Base-by-base conservation (phyloP, 192 early-diverging fungal genomes). In the Lobosporangium transversale region DNA sequence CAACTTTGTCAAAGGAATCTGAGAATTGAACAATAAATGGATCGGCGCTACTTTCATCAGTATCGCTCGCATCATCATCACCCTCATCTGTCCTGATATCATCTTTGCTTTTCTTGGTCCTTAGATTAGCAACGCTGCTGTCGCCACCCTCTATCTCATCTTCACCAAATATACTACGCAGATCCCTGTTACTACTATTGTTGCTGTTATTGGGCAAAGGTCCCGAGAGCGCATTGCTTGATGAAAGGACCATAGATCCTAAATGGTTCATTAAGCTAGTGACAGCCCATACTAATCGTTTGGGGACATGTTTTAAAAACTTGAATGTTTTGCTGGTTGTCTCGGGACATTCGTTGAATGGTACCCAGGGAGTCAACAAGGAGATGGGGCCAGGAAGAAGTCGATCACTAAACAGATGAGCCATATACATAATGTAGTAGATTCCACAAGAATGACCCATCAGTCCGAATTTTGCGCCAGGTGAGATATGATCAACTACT, bases 381-480 rank as follows among this genome's bases (percentile, higher is more conserved):
- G 64, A 33, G 33, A 76, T 76, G 2, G 73, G 73, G 0, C 73
- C 73, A 8, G 12, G 50, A 23, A 50, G 47, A 31, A 76, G 43
- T 18, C 73, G 48, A 17, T 76, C 58, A 1, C 56, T 52, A 23
- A 60, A 61, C 7, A 50, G 17, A 27, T 65, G 48, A 12, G 67
- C 51, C 58, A 67, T 76, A 15, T 59, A 53, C 73, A 76, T 76
- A 18, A 76, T 58, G 35, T 76, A 76, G 21, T 76, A 76, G 52
- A 52, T 67, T 3, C 73, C 73, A 20, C 73, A 76, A 12, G 73
- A 76, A 40, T 76, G 73, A 52, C 73, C 59, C 64, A 76, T 76
- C 37, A 76, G 48, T 14, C 64, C 63, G 33, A 76, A 76, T n/a
- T 31, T 21, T 12, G 73, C 58, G 3, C 53, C 64, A 8, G 73